Evolutionary conservation across 345 rosid genomes (phyloP), one percentile per base, ranked within the genome.

Genomic region (Schrenkiella parvula): DNA sequence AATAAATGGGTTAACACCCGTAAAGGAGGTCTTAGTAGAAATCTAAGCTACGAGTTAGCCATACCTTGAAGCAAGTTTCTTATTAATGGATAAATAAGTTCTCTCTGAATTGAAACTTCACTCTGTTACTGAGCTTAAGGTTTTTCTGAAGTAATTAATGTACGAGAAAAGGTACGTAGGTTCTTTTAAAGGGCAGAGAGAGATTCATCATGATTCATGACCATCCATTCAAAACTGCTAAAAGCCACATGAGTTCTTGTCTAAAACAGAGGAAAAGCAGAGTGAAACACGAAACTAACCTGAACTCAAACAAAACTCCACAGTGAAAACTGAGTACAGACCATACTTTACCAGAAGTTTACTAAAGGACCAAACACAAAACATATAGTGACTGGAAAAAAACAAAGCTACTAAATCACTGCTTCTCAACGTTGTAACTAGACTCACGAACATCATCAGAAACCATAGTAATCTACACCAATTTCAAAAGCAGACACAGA

Each of bases 381-480:
- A 50, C 50, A 76, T 67, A 8, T 41, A 43, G 37, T 62, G 26
- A 54, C 63, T 46, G 29, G 39, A 39, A 17, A 2, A 18, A 69
- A 78, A 72, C 66, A 72, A 73, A 73, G 78, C 39, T 41, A 52
- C 79, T 51, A 51, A 52, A 78, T 79, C 80, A 82, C 69, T 81
- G 80, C 76, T 73, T 77, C 77, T 69, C 69, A 71, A 28, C 78
- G 26, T 77, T 77, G 78, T 72, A 60, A 72, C 66, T 65, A 70
- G 81, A 59, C 66, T 64, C 73, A 82, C 60, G 61, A 69, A 64
- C 77, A 67, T 31, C 22, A 58, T 14, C 41, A 75, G 82, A 80
- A 78, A 82, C 85, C 78, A 84, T 79, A 71, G 85, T 66, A 79
- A 80, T 86, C 78, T 82, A 80, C 84, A 82, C 64, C 79, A 73